phyloP scores from a whole-genome alignment of 2,329 filamentous ascomycete genomes.

The Fusarium coicis region DNA sequence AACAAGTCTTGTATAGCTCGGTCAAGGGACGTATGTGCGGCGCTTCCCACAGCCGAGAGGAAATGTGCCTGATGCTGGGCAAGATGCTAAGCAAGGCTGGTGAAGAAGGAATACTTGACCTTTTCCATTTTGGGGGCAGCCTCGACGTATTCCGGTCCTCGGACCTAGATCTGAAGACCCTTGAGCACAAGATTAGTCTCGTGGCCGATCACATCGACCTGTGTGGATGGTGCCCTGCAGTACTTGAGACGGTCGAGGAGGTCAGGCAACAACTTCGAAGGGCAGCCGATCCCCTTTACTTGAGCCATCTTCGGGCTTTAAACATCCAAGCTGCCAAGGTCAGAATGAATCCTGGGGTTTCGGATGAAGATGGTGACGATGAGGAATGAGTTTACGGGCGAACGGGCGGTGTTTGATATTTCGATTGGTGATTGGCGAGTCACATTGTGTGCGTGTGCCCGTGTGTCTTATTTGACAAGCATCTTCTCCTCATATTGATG shows the following conservation, averaged over 20 bases:
- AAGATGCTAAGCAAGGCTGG: conserved; percentile 23
- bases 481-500: neutral
- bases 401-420: neutral
- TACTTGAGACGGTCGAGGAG: neutral
- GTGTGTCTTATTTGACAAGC: neutral
- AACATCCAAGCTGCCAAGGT: conserved; percentile 9
- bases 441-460: neutral
- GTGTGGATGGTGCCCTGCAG: conserved; percentile 2
- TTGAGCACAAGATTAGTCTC: conserved; percentile 7
- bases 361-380: neutral
- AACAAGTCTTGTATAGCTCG: neutral
- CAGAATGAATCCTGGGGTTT: neutral
- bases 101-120: conserved; percentile 9
- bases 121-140: neutral
- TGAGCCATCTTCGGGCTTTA: conserved; percentile 3
- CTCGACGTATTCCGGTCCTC: neutral
- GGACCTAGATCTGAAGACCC: neutral
- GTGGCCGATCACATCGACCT: conserved; percentile 14
- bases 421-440: neutral
- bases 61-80: conserved; percentile 13
- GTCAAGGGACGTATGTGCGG: neutral
- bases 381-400: neutral
- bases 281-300: conserved; percentile 12
- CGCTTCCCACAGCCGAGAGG: neutral
- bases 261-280: neutral